Evolutionary conservation across 495 filamentous ascomycete genomes (phyloP), one percentile per base, ranked within the genome.

Genomic region (Platismatia glauca): DNA sequence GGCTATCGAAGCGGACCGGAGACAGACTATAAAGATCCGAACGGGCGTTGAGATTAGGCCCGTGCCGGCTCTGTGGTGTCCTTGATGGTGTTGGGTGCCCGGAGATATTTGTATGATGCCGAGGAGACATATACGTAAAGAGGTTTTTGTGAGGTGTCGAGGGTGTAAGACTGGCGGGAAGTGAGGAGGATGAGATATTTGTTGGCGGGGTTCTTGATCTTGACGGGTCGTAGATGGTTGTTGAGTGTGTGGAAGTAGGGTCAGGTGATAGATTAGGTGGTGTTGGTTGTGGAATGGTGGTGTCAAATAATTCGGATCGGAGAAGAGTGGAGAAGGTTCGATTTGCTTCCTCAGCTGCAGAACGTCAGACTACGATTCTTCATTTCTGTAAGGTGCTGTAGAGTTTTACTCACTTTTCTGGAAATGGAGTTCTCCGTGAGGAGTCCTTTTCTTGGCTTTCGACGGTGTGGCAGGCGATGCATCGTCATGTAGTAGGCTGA

Each of bases 141-240:
- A 98, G 84, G 69, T 97, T 97, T 76, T 97, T 97, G 71, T 95
- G 91, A 5, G 94, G 94, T 11, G 94, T 97, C 7, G 91, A 92
- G 0, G 95, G 94, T 5, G 91, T 96, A 50, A 94, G 78, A 55
- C 80, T 84, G 7, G 87, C 77, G 7, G 89, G 83, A 20, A 88
- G 75, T 41, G 81, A 77, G 16, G 84, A 79, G 31, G 81, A 75
- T 34, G 79, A 75, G 9, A 79, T 70, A 69, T 86, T 86, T 39
- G 79, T 84, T 9, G 94, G 90, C 35, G 92, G 90, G 13, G 91
- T 96, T 62, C 87, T 86, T 43, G 90, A 87, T 67, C 89, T 81
- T 57, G 83, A 87, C 29, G 85, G 84, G 70, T 90, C 86, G 66
- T 84, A 83, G 44, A 81, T 76, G 39, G 81, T 82, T 31, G 79